phyloP scores from a whole-genome alignment of 2,329 filamentous ascomycete genomes.

The Calycina herbarum region DNA sequence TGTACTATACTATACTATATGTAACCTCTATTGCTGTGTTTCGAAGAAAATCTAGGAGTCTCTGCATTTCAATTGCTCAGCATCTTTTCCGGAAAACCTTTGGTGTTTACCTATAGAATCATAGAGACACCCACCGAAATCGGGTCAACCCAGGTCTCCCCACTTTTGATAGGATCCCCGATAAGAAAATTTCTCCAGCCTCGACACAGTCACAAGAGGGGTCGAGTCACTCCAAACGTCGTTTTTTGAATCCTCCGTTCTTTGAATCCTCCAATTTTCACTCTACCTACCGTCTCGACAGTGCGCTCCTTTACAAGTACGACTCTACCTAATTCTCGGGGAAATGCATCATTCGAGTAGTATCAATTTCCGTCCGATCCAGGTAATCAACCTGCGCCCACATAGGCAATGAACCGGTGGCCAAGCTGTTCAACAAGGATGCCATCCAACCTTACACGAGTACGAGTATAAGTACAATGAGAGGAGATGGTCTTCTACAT shows the following conservation, averaged over 20 bases:
- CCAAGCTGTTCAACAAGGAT: conserved; percentile 13
- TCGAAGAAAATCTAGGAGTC: no score
- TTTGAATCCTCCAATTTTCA: not conserved
- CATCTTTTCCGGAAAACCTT: no score
- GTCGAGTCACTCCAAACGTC: not conserved
- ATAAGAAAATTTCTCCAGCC: not conserved
- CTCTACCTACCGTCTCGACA: not conserved
- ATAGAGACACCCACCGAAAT: no score
- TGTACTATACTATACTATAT: no score
- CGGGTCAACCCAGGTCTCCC: not conserved
- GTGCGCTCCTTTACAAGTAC: not conserved
- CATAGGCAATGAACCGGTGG: conserved; percentile 32
- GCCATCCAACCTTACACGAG: conserved; percentile 16
- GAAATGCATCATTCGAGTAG: conserved; percentile 29
- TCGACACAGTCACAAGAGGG: not conserved
- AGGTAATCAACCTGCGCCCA: conserved; percentile 29
- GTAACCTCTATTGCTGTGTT: no score
- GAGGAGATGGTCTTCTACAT: conserved; percentile 17
- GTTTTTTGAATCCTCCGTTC: not conserved
- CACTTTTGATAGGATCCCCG: conserved; percentile 2
- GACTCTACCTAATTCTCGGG: conserved; percentile 9
- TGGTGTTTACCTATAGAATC: no score
- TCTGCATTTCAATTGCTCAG: no score
- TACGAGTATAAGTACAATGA: not conserved
- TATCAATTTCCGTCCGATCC: conserved; percentile 21